Evolutionary conservation across 257 asterid species (phyloP).

Genomic region (Jacaranda copaia): DNA sequence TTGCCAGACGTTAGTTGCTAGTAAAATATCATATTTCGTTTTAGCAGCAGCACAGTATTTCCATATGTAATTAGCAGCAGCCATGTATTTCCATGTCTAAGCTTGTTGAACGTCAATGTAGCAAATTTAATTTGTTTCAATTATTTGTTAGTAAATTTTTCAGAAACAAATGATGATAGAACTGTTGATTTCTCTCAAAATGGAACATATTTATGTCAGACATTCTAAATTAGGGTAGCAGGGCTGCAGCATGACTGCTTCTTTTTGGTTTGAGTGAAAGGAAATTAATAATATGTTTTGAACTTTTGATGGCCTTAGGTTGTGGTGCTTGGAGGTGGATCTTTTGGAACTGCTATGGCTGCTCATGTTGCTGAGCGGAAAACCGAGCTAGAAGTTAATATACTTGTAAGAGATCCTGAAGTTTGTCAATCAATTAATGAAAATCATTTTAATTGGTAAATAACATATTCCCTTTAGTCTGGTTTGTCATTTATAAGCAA

Average conservation of each 20-base stretch:
- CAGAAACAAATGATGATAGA: not conserved
- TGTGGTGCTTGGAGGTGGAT: conserved; percentile 97
- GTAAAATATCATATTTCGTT: not conserved
- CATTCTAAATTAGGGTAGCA: not conserved
- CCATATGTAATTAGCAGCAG: conserved; percentile 16
- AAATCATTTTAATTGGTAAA: conserved; percentile 64
- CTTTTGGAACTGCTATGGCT: conserved; percentile 96
- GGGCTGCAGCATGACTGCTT: not conserved
- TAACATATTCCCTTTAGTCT: conserved; percentile 23
- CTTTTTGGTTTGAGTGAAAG: not conserved
- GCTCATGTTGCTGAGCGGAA: conserved; percentile 87
- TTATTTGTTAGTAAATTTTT: not conserved
- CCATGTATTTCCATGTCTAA: not conserved
- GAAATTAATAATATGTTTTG: not conserved
- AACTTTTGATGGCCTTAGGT: conserved; percentile 60
- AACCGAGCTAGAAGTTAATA: conserved; percentile 67
- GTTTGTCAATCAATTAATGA: conserved; percentile 74
- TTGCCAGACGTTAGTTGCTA: not conserved
- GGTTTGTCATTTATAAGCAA: not conserved
- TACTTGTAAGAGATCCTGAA: conserved; percentile 82
- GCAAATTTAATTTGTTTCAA: not conserved
- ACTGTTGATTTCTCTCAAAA: conserved; percentile 5
- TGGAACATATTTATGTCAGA: not conserved
- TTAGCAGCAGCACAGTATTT: conserved; percentile 7
- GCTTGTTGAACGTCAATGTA: not conserved